Base-by-base conservation (phyloP, 805 yeast genomes). In the Candida bentonensis region DNA sequence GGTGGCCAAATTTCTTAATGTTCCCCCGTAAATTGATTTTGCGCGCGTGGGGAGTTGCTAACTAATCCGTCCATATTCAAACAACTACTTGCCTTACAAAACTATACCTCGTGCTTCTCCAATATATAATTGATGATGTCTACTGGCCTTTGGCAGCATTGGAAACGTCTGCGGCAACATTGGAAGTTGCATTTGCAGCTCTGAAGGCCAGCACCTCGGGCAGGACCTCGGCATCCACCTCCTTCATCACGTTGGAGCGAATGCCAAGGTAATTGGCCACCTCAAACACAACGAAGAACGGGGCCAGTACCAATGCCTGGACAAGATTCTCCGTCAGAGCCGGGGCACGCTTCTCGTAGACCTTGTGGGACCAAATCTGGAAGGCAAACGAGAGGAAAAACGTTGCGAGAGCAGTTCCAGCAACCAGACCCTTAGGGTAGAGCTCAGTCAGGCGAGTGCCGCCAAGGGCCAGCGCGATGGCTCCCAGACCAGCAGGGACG, bases 261-360 rank as follows among this genome's bases (percentile, higher is more conserved):
- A 64, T 72, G 0, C 96, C 96, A n/a, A 78, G 52, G 45, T 64
- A 59, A 53, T 85, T 84, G 13, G 83, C 69, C 2, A 80, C 55
- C 59, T 92, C 97, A 59, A 79, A 84, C 13, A 79, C 65, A 3
- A 87, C 94, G 58, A 89, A 88, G 56, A 75, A 86, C 1, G 97
- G 97, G 1, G 97, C 97, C 49, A 88, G 66, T 0, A 89, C 86
- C 17, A 89, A 59, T 3, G 96, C 92, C 57, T 87, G 96, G 3
- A 79, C 64, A 40, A 86, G 65, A 56, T 80, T 88, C 54, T 88
- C 95, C 34, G 85, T 59, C 43, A 89, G 62, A 0, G 97, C 96
- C 0, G 98, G 98, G 0, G 87, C 82, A 36, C 85, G 69, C 47
- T 69, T 70, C 57, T 89, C 98, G 56, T 77, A 83, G 9, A 73